These are phyloP conservation scores for Cutaneotrichosporon daszewskae DNA, from an alignment of 1,284 basidiomycete genomes.

Conservation along the genomic window DNA sequence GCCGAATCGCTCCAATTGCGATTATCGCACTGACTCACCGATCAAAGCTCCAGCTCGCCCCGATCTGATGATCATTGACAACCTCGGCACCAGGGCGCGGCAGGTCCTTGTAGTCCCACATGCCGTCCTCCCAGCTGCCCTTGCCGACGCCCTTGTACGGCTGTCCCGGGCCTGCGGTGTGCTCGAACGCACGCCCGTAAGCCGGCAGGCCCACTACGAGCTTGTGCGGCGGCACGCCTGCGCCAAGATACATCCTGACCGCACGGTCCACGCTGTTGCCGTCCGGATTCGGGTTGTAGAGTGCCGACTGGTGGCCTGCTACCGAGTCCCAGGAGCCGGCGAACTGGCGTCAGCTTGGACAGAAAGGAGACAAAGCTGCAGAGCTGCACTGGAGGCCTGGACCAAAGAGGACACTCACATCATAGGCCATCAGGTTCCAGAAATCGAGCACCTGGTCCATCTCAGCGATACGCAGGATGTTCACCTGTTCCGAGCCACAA, in stretches of 20 bases:
- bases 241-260: conserved; percentile 59
- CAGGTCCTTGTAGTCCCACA: conserved; percentile 64
- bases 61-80: conserved; percentile 63
- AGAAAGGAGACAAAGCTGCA: not conserved
- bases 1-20: no score
- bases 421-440: conserved; percentile 76
- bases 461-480: conserved; percentile 59
- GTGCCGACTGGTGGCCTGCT: conserved; percentile 72
- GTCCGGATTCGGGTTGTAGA: conserved; percentile 52
- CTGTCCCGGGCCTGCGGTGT: conserved; percentile 67
- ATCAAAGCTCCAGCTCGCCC: conserved; percentile 76
- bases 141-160: conserved; percentile 66
- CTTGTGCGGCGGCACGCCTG: conserved; percentile 67
- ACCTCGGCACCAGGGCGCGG: conserved; percentile 63
- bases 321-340: conserved; percentile 50
- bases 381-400: not conserved
- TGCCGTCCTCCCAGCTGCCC: conserved; percentile 44
- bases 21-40: conserved; percentile 48
- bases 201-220: conserved; percentile 77
- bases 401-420: conserved; percentile 5
- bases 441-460: conserved; percentile 69
- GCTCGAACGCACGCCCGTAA: conserved; percentile 77
- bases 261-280: conserved; percentile 65
- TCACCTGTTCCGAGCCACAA: conserved; percentile 65
- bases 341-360: conserved; percentile 26